These are phyloP conservation scores for Hypomontagnella monticulosa DNA, from an alignment of 495 filamentous ascomycete genomes.

Conservation along the genomic window DNA sequence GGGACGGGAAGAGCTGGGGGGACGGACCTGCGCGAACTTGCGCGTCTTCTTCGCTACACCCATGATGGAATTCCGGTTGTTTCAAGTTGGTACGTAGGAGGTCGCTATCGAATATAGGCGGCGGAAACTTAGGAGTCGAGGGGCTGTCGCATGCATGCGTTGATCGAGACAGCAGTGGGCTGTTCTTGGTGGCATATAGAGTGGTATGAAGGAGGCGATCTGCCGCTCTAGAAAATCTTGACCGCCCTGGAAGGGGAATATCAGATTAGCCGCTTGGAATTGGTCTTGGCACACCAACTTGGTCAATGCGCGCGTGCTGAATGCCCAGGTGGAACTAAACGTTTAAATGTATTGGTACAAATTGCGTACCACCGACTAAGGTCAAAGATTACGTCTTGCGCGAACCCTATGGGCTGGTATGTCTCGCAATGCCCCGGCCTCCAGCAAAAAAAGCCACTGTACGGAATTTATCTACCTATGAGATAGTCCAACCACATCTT, in stretches of 20 bases:
- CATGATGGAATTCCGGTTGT: conserved; percentile 53
- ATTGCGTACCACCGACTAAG: neutral
- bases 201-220: conserved; percentile 7
- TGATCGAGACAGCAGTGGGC: neutral
- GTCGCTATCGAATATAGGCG: neutral
- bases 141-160: neutral
- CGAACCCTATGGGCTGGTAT: neutral
- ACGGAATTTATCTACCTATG: neutral
- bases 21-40: conserved; percentile 60
- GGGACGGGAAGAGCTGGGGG: neutral
- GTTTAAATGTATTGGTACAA: too few species aligned
- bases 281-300: conserved; percentile 3
- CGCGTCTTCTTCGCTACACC: conserved; percentile 70
- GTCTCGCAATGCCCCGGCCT: neutral
- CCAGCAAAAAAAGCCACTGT: conserved; percentile 1
- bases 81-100: neutral
- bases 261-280: conserved; percentile 28
- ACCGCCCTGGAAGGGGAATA: conserved; percentile 42
- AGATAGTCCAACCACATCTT: neutral
- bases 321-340: too few species aligned
- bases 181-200: neutral
- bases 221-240: conserved; percentile 39
- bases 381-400: conserved; percentile 10
- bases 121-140: neutral
- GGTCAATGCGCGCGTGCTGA: conserved; percentile 19